Evolutionary conservation across 345 rosid species (phyloP).

Genomic region (Triadica sebifera): DNA sequence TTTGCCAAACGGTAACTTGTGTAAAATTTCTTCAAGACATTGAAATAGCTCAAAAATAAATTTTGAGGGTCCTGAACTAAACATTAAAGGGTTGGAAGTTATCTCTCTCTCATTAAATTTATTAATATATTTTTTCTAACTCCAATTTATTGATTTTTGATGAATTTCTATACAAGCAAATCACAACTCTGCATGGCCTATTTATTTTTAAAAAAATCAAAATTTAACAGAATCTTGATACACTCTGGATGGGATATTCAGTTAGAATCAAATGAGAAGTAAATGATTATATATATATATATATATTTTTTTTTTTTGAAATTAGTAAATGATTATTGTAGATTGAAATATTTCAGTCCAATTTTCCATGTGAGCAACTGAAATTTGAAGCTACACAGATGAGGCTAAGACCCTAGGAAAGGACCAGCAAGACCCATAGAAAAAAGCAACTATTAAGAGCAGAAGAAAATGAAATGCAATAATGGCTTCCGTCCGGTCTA

Average conservation of each 20-base stretch:
- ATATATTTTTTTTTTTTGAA: too few relatives aligned
- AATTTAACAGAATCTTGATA: background rate
- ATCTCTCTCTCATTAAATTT: too few relatives aligned
- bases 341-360: background rate
- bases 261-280: constrained; percentile 1
- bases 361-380: background rate
- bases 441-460: background rate
- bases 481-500: background rate
- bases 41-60: too few relatives aligned
- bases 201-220: too few relatives aligned
- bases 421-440: background rate
- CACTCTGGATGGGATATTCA: background rate
- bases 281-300: background rate
- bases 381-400: background rate
- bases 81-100: too few relatives aligned
- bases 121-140: too few relatives aligned
- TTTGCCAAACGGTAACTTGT: too few relatives aligned
- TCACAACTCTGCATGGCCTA: too few relatives aligned
- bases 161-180: too few relatives aligned
- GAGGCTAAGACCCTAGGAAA: background rate
- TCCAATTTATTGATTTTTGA: too few relatives aligned
- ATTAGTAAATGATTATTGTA: constrained; percentile 2
- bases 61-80: too few relatives aligned
- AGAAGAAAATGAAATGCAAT: background rate
- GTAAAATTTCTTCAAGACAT: too few relatives aligned